Evolutionary conservation across 805 yeast genomes (phyloP).

Genomic region (Yarrowia divulgata): DNA sequence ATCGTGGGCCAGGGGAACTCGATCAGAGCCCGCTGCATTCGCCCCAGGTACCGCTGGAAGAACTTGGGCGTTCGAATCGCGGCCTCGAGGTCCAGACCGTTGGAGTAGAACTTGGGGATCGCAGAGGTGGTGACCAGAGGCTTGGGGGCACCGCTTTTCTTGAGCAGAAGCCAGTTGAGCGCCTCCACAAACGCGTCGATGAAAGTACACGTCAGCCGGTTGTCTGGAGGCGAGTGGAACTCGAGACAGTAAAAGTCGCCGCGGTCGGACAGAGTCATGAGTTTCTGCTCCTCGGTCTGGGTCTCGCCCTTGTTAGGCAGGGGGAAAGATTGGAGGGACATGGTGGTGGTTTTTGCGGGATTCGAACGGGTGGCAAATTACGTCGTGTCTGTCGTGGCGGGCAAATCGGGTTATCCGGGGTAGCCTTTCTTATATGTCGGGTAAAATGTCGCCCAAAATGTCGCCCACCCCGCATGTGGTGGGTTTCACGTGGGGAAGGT

Average conservation of each 20-base stretch:
- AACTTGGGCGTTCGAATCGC: constrained; percentile 50
- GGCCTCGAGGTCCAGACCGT: constrained; percentile 52
- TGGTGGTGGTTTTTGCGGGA: neutral
- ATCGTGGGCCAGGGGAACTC: constrained; percentile 54
- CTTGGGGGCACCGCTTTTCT: constrained; percentile 44
- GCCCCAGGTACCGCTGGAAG: constrained; percentile 49
- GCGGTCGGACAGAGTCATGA: constrained; percentile 57
- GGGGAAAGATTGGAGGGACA: constrained; percentile 27
- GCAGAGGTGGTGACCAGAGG: constrained; percentile 53
- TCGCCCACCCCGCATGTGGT: constrained; percentile 5
- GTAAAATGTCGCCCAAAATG: too few relatives aligned
- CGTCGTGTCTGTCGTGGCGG: too few relatives aligned
- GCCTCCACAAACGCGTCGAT: constrained; percentile 50
- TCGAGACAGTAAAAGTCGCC: constrained; percentile 49
- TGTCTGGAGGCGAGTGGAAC: constrained; percentile 51
- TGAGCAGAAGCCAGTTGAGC: constrained; percentile 47
- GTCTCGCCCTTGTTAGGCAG: constrained; percentile 39
- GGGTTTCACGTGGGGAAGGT: constrained; percentile 5
- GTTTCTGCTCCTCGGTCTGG: constrained; percentile 38
- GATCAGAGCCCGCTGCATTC: constrained; percentile 49
- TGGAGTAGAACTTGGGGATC: constrained; percentile 51
- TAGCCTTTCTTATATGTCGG: neutral
- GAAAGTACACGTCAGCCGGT: constrained; percentile 50
- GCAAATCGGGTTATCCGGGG: neutral
- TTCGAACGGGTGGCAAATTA: too few relatives aligned